Base-by-base conservation (phyloP, 1,139 yeast species). In the Kodamaea ohmeri region DNA sequence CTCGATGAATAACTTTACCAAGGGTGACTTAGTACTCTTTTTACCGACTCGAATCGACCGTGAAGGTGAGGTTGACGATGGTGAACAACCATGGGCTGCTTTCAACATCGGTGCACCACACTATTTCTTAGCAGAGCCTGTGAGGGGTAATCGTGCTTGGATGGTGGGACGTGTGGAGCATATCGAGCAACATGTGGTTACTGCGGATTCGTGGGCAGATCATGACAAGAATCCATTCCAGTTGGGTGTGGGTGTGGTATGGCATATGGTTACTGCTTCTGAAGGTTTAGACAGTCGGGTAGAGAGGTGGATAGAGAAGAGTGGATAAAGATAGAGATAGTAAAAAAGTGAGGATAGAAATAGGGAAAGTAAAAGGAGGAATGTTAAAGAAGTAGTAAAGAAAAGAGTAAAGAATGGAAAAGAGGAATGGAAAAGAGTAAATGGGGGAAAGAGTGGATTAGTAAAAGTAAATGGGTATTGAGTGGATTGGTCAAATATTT, bases 61-160 rank as follows among this genome's bases (percentile, higher is more conserved):
- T 36, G 49, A 44, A 7, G 35, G 17, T 15, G 34, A 7, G 3
- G 29, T 29, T 6, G 40, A 41, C 9, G 47, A 43, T 15, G 50
- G 46, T 12, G 56, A 63, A 16, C 82, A 79, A 44, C 86, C 90
- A 2, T 86, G 95, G 95, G 92, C 94, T 0, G 92, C 92, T 0
- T 86, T 86, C 63, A 85, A 85, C 50, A 74, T 83, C 34, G 92
- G 88, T 0, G 83, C 89, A 0, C 90, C 92, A 0, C 90, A 85
- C 54, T 83, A 73, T 53, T 81, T 84, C 51, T 63, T 86, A 48
- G 72, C 77, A 40, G 43, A 40, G 12, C 31, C 31, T 6, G 41
- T 42, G 14, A 51, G 38, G 25, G 51, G 58, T 45, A 59, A 58
- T 34, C 60, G 80, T 38, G 94, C 85, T 47, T 86, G 92, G 87